Percentiles rank a stretch among this genome's conserved stretches.
These are phyloP conservation scores for Podospora australis DNA, from an alignment of 495 filamentous ascomycete species.

Conservation along the genomic window DNA sequence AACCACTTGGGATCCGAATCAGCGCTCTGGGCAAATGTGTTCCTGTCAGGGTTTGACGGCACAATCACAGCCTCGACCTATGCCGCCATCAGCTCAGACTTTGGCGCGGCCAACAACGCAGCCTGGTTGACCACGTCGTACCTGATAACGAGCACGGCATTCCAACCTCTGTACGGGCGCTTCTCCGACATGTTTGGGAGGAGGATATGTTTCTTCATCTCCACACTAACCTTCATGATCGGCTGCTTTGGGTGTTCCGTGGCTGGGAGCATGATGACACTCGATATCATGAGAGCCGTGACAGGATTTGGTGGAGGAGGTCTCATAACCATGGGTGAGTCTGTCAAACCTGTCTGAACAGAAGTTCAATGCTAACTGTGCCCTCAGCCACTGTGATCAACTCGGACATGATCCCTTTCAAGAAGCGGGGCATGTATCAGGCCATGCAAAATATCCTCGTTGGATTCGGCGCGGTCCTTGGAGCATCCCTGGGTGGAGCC, in stretches of 20 bases:
- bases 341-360: no score
- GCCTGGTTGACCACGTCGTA: constrained; percentile 70
- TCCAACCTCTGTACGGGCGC: constrained; percentile 44
- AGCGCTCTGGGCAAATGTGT: constrained; percentile 60
- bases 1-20: constrained; percentile 2
- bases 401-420: constrained; percentile 60
- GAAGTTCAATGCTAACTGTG: no score
- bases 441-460: constrained; percentile 56
- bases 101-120: constrained; percentile 44
- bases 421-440: constrained; percentile 57
- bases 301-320: constrained; percentile 56
- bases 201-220: constrained; percentile 44
- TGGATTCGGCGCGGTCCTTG: constrained; percentile 47
- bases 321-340: constrained; percentile 55
- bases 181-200: constrained; percentile 51
- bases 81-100: constrained; percentile 55
- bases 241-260: constrained; percentile 45
- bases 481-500: constrained; percentile 44
- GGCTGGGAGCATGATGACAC: constrained; percentile 31
- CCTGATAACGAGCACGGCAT: constrained; percentile 66
- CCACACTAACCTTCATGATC: constrained; percentile 39
- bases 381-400: constrained; percentile 55
- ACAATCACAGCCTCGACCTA: constrained; percentile 63
- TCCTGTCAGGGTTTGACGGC: constrained; percentile 58
- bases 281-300: constrained; percentile 40